Conservation (phyloP, 352 stramenopile genomes). For the Aphanomyces stellatus region DNA sequence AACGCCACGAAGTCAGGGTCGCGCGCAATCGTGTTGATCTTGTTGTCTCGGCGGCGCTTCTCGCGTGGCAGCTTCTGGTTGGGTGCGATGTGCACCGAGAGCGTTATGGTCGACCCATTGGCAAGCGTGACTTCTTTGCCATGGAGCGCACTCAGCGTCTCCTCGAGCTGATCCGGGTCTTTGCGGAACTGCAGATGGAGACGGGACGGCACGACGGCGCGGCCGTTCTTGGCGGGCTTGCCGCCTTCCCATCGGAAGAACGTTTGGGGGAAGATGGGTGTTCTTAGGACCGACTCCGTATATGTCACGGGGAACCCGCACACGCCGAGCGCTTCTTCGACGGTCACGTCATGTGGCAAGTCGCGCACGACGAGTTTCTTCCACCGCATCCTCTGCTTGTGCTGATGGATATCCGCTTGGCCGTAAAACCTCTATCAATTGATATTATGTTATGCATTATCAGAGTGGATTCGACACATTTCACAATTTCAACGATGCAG, state of each 20-base stretch:
- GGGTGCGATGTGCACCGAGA: constrained; percentile 65
- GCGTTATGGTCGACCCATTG: background rate
- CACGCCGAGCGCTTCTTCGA: constrained; percentile 3
- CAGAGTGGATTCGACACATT: too few relatives aligned
- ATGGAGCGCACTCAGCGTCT: background rate
- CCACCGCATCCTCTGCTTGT: constrained; percentile 20
- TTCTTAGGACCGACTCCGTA: background rate
- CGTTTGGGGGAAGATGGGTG: background rate
- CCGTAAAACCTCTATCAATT: background rate
- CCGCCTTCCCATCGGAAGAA: constrained; percentile 16
- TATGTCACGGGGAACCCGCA: constrained; percentile 3
- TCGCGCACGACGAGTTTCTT: constrained; percentile 20
- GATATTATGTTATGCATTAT: too few relatives aligned
- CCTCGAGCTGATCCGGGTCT: constrained; percentile 6
- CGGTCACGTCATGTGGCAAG: constrained; percentile 1
- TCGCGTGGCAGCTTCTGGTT: constrained; percentile 76
- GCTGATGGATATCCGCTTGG: too few relatives aligned
- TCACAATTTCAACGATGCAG: too few relatives aligned
- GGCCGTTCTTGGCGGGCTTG: constrained; percentile 14
- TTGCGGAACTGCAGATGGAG: constrained; percentile 17
- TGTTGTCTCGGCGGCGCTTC: constrained; percentile 70
- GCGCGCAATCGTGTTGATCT: constrained; percentile 58
- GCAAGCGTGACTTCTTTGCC: constrained; percentile 2
- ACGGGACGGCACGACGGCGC: background rate
- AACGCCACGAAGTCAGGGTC: constrained; percentile 69